phyloP scores from a whole-genome alignment of 2,329 filamentous ascomycete species.

The Nothomitra cinnamomea region DNA sequence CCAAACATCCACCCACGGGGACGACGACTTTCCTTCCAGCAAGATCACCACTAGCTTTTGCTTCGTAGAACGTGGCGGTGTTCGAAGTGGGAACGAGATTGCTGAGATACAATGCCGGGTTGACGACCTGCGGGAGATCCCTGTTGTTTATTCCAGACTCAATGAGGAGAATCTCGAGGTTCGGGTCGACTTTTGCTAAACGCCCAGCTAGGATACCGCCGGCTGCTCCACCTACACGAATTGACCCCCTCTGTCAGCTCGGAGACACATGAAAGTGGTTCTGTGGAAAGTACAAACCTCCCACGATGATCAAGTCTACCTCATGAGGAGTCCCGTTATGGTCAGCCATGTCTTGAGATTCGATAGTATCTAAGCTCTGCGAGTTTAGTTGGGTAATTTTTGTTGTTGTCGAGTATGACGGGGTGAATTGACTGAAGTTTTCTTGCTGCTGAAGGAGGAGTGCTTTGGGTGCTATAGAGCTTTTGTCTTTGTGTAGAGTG shows the following conservation, averaged over 20 bases:
- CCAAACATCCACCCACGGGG: conserved; percentile 34
- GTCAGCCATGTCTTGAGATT: too few species aligned
- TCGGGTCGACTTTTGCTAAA: conserved; percentile 32
- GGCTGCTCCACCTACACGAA: conserved; percentile 27
- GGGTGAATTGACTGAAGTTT: too few species aligned
- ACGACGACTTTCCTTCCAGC: conserved; percentile 28
- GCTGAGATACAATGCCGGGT: conserved; percentile 32
- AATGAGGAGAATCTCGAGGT: conserved; percentile 33
- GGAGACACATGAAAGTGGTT: background rate
- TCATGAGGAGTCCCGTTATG: background rate
- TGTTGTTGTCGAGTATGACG: too few species aligned
- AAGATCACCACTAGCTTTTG: conserved; percentile 28
- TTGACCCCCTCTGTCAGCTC: background rate
- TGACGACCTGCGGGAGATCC: conserved; percentile 30
- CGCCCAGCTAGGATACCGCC: conserved; percentile 33
- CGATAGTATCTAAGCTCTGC: too few species aligned
- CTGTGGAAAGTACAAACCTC: background rate
- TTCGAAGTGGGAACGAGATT: conserved; percentile 33
- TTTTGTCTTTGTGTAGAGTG: too few species aligned
- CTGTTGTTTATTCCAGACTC: conserved; percentile 37
- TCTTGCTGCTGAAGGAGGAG: too few species aligned
- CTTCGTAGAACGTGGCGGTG: conserved; percentile 34
- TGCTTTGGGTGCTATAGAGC: too few species aligned
- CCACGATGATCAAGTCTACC: background rate
- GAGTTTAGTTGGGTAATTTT: too few species aligned